Conservation (phyloP, 345 rosid species). For the Euphorbia peplus region DNA sequence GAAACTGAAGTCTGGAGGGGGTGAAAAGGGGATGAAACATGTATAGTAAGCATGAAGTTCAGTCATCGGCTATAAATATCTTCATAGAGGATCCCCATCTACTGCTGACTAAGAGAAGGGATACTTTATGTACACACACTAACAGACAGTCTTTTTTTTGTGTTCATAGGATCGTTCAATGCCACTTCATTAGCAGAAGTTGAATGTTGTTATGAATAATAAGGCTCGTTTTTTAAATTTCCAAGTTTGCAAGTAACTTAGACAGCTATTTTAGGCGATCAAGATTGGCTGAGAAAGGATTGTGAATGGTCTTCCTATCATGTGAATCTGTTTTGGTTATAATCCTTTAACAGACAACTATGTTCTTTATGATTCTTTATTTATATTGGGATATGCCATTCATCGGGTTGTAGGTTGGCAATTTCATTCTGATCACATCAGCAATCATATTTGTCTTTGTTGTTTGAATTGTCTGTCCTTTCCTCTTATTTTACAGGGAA, state of each 20-base stretch:
- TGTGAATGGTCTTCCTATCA: neutral
- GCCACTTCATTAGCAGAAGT: neutral
- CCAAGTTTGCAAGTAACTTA: neutral
- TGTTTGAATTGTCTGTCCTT: neutral
- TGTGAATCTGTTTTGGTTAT: neutral
- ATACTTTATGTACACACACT: neutral
- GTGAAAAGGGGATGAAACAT: neutral
- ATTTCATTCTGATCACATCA: neutral
- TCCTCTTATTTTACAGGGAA: conserved; percentile 55
- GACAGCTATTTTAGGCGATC: neutral
- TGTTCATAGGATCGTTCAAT: neutral
- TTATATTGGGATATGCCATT: neutral
- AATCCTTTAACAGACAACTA: neutral
- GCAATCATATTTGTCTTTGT: neutral
- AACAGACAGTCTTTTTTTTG: neutral
- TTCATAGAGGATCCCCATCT: neutral
- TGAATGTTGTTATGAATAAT: too few relatives aligned
- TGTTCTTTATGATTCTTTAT: neutral
- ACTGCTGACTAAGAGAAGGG: neutral
- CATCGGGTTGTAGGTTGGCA: neutral
- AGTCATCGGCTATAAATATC: neutral
- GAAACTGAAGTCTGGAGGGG: neutral
- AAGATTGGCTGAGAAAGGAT: neutral
- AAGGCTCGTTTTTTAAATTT: neutral
- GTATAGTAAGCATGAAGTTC: neutral